Base-by-base conservation (phyloP, 164 flowering plant species). In the Nelumbo lutea region DNA sequence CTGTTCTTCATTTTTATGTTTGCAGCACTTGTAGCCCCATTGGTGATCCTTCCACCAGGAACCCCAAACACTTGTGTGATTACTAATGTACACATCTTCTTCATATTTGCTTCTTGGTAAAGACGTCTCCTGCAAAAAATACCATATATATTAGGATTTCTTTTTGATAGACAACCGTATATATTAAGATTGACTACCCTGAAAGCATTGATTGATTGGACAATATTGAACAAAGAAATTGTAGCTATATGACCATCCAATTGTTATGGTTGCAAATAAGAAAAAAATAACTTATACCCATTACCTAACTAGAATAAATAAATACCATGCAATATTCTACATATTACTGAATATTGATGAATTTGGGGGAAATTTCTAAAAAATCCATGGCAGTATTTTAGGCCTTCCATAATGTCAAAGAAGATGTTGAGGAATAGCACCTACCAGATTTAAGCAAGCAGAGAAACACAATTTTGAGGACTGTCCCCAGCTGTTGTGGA, bases 71-170 rank as follows among this genome's bases (percentile, higher is more conserved):
- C 47, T 62, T 11, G 65, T 62, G 48, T 62, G 65, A 38, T 62
- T 84, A 63, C 80, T 84, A 9, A 77, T 80, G 64, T 63, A 77
- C 47, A 82, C 79, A 78, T 84, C 87, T 68, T 84, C 85, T 57
- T 84, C 87, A 72, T 84, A 82, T 68, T 82, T 84, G 77, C 87
- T 84, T 66, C 61, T 81, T 0, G 85, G 87, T 58, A 82, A 68
- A 8, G 70, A 48, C 6, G 42, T 62, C 68, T 80, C 85, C 79
- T 83, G 45, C 57, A 53, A 53, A 10, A 10, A 9, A 27, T 3
- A 46, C 48, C 48, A 46, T 15, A 53, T 53, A 53, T 53, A 10
- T 53, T 13, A 11, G 14, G 14, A 15, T 9, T 53, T 53, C 57
- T 15, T 15, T 4, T 8, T 27, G 27, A 27, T 27, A 27, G 27